These are phyloP conservation scores for Candida xyloterini DNA, from an alignment of 805 yeast genomes.

Conservation along the genomic window DNA sequence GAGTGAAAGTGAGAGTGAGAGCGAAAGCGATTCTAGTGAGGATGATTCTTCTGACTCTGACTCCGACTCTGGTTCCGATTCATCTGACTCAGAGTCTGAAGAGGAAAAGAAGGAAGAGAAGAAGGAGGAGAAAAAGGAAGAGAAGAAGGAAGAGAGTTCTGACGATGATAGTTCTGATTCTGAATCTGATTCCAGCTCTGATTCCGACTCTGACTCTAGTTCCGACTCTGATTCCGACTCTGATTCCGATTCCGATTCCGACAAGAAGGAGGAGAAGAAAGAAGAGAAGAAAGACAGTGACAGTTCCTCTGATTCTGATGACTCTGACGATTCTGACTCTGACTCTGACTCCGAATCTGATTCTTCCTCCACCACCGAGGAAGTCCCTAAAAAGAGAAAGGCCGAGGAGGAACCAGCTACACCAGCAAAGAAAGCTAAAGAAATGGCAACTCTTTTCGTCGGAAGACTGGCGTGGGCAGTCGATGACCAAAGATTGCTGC, in stretches of 20 bases:
- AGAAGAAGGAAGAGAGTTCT: slow-evolving; percentile 12
- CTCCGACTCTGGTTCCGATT: slow-evolving; percentile 1
- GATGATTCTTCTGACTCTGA: slow-evolving; percentile 7
- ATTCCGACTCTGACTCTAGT: slow-evolving; percentile 26
- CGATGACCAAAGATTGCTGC: slow-evolving; percentile 90
- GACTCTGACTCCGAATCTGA: slow-evolving; percentile 31
- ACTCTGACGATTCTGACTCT: slow-evolving; percentile 4
- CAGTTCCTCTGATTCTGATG: slow-evolving; percentile 19
- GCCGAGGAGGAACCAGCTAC: slow-evolving; percentile 40
- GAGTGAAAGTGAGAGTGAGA: slow-evolving; percentile 9
- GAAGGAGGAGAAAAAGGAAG: slow-evolving; percentile 16
- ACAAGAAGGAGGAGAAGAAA: slow-evolving; percentile 25
- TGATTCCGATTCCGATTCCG: slow-evolving; percentile 22
- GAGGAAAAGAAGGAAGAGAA: slow-evolving; percentile 18
- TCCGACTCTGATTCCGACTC: slow-evolving; percentile 21
- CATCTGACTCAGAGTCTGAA: slow-evolving; percentile 10
- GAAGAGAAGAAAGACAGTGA: slow-evolving; percentile 16
- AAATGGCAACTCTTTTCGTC: slow-evolving; percentile 87
- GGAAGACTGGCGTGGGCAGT: slow-evolving; percentile 97
- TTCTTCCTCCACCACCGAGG: slow-evolving; percentile 17
- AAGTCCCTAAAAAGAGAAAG: slow-evolving; percentile 40
- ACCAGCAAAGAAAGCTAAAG: slow-evolving; percentile 52
- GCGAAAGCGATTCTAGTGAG: slow-evolving; percentile 4
- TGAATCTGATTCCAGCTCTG: slow-evolving; percentile 8
- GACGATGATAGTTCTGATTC: slow-evolving; percentile 19